These are phyloP conservation scores for Mallotus nudiflorus DNA, from an alignment of 345 rosid species.

Conservation along the genomic window DNA sequence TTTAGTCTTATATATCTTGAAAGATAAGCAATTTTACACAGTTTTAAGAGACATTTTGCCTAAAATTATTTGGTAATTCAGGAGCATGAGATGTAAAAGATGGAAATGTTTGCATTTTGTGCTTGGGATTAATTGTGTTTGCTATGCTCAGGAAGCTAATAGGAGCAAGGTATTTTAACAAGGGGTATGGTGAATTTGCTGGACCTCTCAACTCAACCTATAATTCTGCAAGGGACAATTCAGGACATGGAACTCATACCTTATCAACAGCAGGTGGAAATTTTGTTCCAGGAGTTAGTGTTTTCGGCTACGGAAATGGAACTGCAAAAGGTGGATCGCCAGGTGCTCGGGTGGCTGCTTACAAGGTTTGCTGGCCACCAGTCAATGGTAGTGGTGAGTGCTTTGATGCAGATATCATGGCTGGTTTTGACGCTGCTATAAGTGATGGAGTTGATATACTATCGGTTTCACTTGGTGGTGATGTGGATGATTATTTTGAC, in stretches of 20 bases:
- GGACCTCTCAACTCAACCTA: slow-evolving; percentile 38
- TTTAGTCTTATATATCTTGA: too few species aligned
- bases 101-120: too few species aligned
- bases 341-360: slow-evolving; percentile 57
- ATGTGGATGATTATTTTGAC: neutral
- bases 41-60: too few species aligned
- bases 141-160: slow-evolving; percentile 51
- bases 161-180: slow-evolving; percentile 64
- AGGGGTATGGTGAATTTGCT: slow-evolving; percentile 38
- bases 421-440: slow-evolving; percentile 59
- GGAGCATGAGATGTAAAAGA: too few species aligned
- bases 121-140: too few species aligned
- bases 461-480: slow-evolving; percentile 47
- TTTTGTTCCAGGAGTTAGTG: slow-evolving; percentile 46
- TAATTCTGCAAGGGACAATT: slow-evolving; percentile 35
- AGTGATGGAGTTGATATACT: slow-evolving; percentile 54
- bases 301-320: slow-evolving; percentile 47
- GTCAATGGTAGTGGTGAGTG: slow-evolving; percentile 27
- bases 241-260: slow-evolving; percentile 65
- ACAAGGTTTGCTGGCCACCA: slow-evolving; percentile 57
- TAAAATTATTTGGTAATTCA: too few species aligned
- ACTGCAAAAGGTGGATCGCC: slow-evolving; percentile 79
- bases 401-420: slow-evolving; percentile 56
- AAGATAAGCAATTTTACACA: too few species aligned
- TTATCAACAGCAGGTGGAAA: slow-evolving; percentile 64